These are phyloP conservation scores for Phytophthora sansomeana DNA, from an alignment of 352 stramenopile genomes.

Conservation along the genomic window DNA sequence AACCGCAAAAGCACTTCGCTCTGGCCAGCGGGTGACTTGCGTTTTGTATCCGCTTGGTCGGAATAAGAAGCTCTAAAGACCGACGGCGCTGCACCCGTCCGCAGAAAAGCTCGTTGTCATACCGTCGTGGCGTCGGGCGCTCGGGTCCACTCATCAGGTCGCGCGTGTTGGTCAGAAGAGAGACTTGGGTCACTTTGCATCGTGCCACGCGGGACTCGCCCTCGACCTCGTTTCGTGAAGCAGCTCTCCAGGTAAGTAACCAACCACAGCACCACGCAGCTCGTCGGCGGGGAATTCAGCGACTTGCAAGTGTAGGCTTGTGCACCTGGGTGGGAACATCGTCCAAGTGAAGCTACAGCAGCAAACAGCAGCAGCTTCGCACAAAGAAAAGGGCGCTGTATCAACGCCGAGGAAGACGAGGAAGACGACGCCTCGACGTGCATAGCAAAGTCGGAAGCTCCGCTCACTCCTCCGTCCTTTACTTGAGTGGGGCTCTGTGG, in stretches of 20 bases:
- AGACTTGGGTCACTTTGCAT: conserved; percentile 6
- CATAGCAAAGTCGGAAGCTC: conserved; percentile 27
- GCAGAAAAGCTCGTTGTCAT: conserved; percentile 13
- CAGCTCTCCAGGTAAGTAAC: conserved; percentile 19
- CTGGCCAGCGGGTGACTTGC: conserved; percentile 3
- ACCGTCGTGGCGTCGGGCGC: conserved; percentile 13
- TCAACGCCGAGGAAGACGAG: background rate
- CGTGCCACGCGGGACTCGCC: conserved; percentile 12
- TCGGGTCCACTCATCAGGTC: conserved; percentile 26
- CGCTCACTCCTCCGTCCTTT: conserved; percentile 17
- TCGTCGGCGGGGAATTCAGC: conserved; percentile 10
- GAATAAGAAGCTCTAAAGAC: conserved; percentile 27
- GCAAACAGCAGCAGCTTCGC: background rate
- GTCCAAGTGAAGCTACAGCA: conserved; percentile 10
- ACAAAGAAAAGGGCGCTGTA: conserved; percentile 28
- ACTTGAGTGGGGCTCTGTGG: conserved; percentile 20
- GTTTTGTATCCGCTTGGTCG: background rate
- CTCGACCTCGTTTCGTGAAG: conserved; percentile 13
- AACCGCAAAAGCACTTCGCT: background rate
- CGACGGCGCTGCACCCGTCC: background rate
- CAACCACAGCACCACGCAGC: background rate
- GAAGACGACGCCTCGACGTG: conserved; percentile 35
- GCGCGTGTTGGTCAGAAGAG: conserved; percentile 21
- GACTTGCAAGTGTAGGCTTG: conserved; percentile 11
- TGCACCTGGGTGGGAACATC: conserved; percentile 22